These are phyloP conservation scores for Daldinia vernicosa DNA, from an alignment of 495 filamentous ascomycete genomes.

Conservation along the genomic window DNA sequence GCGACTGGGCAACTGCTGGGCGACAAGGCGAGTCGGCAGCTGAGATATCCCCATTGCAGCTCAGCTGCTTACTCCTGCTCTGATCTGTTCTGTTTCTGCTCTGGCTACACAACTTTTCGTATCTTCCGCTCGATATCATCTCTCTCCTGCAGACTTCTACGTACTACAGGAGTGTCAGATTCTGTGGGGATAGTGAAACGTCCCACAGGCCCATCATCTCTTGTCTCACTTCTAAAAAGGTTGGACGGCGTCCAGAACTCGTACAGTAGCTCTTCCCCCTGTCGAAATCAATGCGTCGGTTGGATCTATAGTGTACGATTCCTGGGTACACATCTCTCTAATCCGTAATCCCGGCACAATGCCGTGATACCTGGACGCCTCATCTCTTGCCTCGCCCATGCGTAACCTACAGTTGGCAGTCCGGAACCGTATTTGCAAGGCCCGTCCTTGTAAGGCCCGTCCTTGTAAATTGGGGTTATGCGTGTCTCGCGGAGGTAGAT, in stretches of 20 bases:
- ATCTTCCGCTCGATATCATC: constrained; percentile 24
- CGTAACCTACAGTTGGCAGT: constrained; percentile 30
- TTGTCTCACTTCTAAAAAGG: constrained; percentile 20
- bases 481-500: constrained; percentile 32
- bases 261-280: constrained; percentile 5
- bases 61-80: constrained; percentile 36
- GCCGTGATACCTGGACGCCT: constrained; percentile 38
- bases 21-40: constrained; percentile 20
- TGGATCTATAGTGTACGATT: constrained; percentile 25
- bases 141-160: constrained; percentile 32
- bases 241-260: constrained; percentile 9
- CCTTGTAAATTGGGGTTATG: constrained; percentile 33
- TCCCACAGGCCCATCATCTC: constrained; percentile 30
- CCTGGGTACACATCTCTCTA: constrained; percentile 20
- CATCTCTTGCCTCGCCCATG: constrained; percentile 36
- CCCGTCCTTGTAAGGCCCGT: constrained; percentile 39
- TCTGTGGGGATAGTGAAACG: constrained; percentile 44
- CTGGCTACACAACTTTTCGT: constrained; percentile 27
- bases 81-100: neutral
- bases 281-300: constrained; percentile 17
- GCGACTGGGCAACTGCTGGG: neutral
- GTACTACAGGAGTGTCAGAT: constrained; percentile 40
- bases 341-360: constrained; percentile 28
- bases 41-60: constrained; percentile 20
- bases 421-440: constrained; percentile 32